These are phyloP conservation scores for Hydrangea macrophylla DNA, from an alignment of 148 eudicot genomes.

Conservation along the genomic window DNA sequence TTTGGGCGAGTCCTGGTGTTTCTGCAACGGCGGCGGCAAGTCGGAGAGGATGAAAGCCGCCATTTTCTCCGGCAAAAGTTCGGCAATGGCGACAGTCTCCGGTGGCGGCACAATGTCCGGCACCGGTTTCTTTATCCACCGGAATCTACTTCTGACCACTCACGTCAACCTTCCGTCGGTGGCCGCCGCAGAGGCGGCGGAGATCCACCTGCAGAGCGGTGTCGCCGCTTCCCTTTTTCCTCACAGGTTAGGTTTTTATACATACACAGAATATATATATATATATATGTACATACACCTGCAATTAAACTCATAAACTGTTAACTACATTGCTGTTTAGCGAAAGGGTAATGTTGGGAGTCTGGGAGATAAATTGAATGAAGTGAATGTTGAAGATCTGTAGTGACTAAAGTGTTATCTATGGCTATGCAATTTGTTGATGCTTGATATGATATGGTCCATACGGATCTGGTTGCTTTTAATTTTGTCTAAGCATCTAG, in stretches of 20 bases:
- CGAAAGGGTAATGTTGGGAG: too few species aligned
- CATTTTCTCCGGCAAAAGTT: conserved; percentile 58
- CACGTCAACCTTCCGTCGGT: conserved; percentile 81
- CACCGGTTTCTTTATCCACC: conserved; percentile 78
- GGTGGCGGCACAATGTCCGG: conserved; percentile 31
- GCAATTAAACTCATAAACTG: too few species aligned
- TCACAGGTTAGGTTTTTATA: conserved; percentile 47
- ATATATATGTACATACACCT: not conserved
- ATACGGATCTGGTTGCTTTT: not conserved
- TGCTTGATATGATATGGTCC: not conserved
- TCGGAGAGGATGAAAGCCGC: conserved; percentile 72
- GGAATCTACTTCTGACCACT: conserved; percentile 72
- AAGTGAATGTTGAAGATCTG: not conserved
- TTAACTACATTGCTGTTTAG: too few species aligned
- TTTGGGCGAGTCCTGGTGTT: conserved; percentile 79
- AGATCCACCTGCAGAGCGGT: conserved; percentile 76
- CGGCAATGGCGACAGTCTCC: conserved; percentile 59
- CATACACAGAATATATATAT: not conserved
- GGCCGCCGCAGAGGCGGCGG: conserved; percentile 65
- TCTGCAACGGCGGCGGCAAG: conserved; percentile 89
- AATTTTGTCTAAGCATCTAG: not conserved
- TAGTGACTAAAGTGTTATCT: not conserved
- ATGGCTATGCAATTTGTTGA: not conserved
- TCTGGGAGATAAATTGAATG: not conserved
- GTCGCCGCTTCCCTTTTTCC: conserved; percentile 73